Percentiles rank a stretch among this genome's conserved stretches.
Evolutionary conservation across 257 asterid genomes (phyloP).

Genomic region (Verbascum thapsus): DNA sequence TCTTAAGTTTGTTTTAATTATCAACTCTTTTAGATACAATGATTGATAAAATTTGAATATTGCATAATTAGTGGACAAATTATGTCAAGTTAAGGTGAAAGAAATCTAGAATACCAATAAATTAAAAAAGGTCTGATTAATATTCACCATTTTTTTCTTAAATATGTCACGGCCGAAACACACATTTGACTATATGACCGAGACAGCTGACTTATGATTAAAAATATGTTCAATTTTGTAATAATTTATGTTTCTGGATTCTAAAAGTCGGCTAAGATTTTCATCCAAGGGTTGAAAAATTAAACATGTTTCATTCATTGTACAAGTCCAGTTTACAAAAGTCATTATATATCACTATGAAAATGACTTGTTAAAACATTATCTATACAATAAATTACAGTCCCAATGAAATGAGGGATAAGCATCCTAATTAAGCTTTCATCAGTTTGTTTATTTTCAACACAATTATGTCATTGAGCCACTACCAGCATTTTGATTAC

Average conservation of each 20-base stretch:
- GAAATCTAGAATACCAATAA: no score
- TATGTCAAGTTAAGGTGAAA: no score
- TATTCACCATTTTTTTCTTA: neutral
- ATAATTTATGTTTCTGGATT: constrained; percentile 15
- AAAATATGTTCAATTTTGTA: neutral
- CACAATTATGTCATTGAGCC: no score
- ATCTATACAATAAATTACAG: neutral
- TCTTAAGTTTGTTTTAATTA: constrained; percentile 22
- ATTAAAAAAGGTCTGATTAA: no score
- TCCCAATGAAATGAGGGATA: neutral
- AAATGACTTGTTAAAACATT: constrained; percentile 9
- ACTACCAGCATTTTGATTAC: no score
- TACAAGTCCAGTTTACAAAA: neutral
- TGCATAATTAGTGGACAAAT: no score
- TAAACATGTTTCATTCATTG: constrained; percentile 27
- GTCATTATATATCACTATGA: constrained; percentile 24
- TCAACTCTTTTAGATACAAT: no score
- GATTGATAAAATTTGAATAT: no score
- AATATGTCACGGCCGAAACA: constrained; percentile 34
- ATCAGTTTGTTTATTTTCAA: neutral
- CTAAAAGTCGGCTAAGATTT: constrained; percentile 7
- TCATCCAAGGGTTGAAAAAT: constrained; percentile 6
- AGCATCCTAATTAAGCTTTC: neutral
- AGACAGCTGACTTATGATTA: constrained; percentile 19
- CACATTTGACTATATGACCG: constrained; percentile 30